phyloP scores from a whole-genome alignment of 2,329 filamentous ascomycete species.

The Exophiala bonariae region DNA sequence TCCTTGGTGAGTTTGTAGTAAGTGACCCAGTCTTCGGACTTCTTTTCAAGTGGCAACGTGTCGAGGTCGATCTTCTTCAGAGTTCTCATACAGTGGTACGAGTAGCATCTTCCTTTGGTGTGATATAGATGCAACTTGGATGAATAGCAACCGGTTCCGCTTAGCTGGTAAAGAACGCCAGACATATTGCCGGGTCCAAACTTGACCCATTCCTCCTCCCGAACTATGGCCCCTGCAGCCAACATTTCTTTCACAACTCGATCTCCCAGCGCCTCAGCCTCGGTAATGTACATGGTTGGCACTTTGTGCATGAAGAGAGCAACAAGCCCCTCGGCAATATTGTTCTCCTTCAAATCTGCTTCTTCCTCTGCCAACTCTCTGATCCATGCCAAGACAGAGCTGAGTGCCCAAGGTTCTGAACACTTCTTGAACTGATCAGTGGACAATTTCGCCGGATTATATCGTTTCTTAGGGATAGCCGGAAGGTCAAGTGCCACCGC shows the following conservation, averaged over 20 bases:
- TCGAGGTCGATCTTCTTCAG: slow-evolving; percentile 83
- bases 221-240: slow-evolving; percentile 71
- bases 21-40: slow-evolving; percentile 81
- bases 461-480: slow-evolving; percentile 78
- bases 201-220: slow-evolving; percentile 97
- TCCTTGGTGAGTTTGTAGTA: slow-evolving; percentile 84
- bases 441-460: slow-evolving; percentile 80
- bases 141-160: slow-evolving; percentile 87
- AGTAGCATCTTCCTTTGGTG: slow-evolving; percentile 79
- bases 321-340: slow-evolving; percentile 83
- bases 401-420: slow-evolving; percentile 87
- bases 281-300: slow-evolving; percentile 96
- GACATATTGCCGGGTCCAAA: slow-evolving; percentile 78
- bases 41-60: slow-evolving; percentile 62
- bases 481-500: slow-evolving; percentile 76
- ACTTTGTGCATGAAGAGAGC: slow-evolving; percentile 92
- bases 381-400: slow-evolving; percentile 83
- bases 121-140: slow-evolving; percentile 69
- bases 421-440: slow-evolving; percentile 81
- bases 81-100: slow-evolving; percentile 88
- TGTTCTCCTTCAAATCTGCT: slow-evolving; percentile 78
- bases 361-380: slow-evolving; percentile 88
- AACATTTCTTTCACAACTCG: slow-evolving; percentile 80
- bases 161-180: slow-evolving; percentile 91
- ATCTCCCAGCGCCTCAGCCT: slow-evolving; percentile 82